Conservation (phyloP, 345 rosid species). For the Luvunga scandens region DNA sequence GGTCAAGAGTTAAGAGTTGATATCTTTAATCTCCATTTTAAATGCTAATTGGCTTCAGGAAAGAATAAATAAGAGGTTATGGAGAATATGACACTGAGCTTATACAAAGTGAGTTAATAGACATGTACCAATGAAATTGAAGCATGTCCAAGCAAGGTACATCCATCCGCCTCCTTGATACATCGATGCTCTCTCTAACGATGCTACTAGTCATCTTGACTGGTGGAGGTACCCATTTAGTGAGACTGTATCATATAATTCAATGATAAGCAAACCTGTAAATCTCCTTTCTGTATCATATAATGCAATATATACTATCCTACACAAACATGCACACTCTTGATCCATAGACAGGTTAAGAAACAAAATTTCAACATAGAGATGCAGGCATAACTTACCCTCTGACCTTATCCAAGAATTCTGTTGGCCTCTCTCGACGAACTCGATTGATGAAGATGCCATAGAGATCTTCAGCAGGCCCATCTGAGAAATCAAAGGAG, state of each 20-base stretch:
- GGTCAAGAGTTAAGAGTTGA: no score
- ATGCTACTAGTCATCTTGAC: constrained; percentile 86
- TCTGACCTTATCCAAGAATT: constrained; percentile 61
- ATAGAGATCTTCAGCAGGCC: constrained; percentile 95
- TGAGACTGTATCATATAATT: constrained; percentile 56
- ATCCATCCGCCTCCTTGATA: constrained; percentile 90
- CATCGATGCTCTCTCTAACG: constrained; percentile 63
- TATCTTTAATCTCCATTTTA: background rate
- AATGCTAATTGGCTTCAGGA: background rate
- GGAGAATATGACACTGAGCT: background rate
- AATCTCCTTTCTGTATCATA: background rate
- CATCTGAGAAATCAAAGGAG: constrained; percentile 42
- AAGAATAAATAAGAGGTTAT: background rate
- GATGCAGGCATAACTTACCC: constrained; percentile 50
- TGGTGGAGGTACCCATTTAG: constrained; percentile 98
- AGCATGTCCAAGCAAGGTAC: constrained; percentile 94
- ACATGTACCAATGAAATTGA: constrained; percentile 85
- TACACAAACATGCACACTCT: background rate
- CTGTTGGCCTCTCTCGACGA: constrained; percentile 77
- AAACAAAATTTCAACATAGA: background rate
- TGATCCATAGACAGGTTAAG: background rate
- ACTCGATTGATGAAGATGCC: constrained; percentile 83
- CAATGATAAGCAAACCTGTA: constrained; percentile 8
- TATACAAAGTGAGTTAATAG: background rate
- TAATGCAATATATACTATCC: background rate